A percentile compares a stretch with the other conserved stretches of the same genome.
phyloP scores from a whole-genome alignment of 2,329 filamentous ascomycete species.

The Boeremia lycopersici region DNA sequence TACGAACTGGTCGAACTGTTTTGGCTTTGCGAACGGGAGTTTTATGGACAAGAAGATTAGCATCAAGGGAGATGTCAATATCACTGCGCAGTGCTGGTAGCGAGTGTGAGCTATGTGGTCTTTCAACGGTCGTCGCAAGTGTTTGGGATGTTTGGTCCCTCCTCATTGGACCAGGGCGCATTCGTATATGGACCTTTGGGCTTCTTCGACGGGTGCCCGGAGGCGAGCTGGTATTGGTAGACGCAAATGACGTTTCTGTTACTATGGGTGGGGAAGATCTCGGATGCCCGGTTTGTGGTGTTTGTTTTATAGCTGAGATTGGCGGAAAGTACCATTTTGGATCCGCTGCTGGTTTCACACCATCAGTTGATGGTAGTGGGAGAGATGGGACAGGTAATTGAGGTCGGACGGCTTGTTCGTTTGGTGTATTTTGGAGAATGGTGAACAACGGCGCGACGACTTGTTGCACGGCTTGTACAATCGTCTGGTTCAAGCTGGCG shows the following conservation, averaged over 20 bases:
- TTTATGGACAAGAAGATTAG: neutral
- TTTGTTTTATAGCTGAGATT: neutral
- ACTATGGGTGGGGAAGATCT: conserved; percentile 1
- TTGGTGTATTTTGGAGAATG: conserved; percentile 20
- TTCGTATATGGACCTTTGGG: conserved; percentile 22
- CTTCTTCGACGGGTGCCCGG: conserved; percentile 14
- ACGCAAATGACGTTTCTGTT: neutral
- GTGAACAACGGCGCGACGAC: conserved; percentile 30
- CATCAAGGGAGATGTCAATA: neutral
- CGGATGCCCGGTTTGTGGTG: neutral
- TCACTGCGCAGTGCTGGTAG: neutral
- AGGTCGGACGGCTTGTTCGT: conserved; percentile 2
- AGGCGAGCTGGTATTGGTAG: neutral
- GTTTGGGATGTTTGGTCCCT: neutral
- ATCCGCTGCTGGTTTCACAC: conserved; percentile 31
- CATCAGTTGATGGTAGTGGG: conserved; percentile 12
- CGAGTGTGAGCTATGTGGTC: neutral
- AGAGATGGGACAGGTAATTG: conserved; percentile 10
- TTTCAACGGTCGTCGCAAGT: neutral
- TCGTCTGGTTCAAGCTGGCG: conserved; percentile 29
- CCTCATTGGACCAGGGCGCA: neutral
- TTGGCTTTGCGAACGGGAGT: no score
- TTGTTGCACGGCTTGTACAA: conserved; percentile 33
- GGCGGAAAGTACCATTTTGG: conserved; percentile 39
- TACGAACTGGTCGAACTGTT: neutral